phyloP scores from a whole-genome alignment of 2,329 filamentous ascomycete genomes.

The Calycina marina region DNA sequence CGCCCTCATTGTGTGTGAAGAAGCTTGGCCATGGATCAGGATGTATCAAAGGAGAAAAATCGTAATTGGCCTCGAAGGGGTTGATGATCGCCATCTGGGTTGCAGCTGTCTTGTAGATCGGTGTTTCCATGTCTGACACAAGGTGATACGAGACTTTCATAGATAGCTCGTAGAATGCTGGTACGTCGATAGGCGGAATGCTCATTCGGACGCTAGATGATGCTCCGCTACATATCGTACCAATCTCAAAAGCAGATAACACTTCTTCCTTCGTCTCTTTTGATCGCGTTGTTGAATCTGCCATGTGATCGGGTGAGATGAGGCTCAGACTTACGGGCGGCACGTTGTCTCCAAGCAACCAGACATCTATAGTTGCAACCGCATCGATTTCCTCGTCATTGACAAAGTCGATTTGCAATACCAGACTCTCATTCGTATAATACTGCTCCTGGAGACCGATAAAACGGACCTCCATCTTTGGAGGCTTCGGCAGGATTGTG shows the following conservation, averaged over 20 bases:
- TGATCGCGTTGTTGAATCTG: background rate
- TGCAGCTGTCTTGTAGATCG: slow-evolving; percentile 58
- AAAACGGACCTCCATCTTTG: slow-evolving; percentile 69
- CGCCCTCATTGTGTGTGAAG: slow-evolving; percentile 41
- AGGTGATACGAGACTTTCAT: slow-evolving; percentile 67
- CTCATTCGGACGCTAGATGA: slow-evolving; percentile 31
- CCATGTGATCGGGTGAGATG: background rate
- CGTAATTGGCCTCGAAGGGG: slow-evolving; percentile 86
- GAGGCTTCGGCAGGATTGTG: slow-evolving; percentile 72
- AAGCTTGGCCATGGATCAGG: slow-evolving; percentile 73
- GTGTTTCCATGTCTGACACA: slow-evolving; percentile 63
- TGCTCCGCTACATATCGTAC: slow-evolving; percentile 30
- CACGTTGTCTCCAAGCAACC: slow-evolving; percentile 44
- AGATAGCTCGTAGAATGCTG: slow-evolving; percentile 49
- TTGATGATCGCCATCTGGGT: slow-evolving; percentile 60
- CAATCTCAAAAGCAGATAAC: slow-evolving; percentile 13
- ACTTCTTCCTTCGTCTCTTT: slow-evolving; percentile 4
- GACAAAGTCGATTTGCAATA: slow-evolving; percentile 51
- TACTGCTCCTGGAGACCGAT: slow-evolving; percentile 53
- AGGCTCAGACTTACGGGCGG: slow-evolving; percentile 30
- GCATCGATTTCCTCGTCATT: slow-evolving; percentile 79
- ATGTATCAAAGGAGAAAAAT: slow-evolving; percentile 68
- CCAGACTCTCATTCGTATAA: slow-evolving; percentile 70
- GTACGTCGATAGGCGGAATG: slow-evolving; percentile 35
- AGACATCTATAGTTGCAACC: slow-evolving; percentile 53